phyloP scores from a whole-genome alignment of 306 rosid species.

The Cucurbita moschata region DNA sequence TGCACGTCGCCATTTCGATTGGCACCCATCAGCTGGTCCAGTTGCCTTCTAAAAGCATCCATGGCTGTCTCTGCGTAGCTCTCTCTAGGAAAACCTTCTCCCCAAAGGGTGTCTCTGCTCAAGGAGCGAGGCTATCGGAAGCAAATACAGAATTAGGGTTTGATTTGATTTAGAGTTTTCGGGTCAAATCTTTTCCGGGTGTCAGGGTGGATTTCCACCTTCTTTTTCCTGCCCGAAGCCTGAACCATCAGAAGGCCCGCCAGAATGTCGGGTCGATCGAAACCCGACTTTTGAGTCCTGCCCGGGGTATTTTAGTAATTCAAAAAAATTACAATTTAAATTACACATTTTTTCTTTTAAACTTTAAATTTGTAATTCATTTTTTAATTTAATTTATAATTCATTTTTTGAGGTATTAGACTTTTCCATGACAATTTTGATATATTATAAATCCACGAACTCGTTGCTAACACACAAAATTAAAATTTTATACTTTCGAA shows the following conservation, averaged over 20 bases:
- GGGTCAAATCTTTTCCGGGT: not conserved
- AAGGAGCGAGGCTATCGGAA: not conserved
- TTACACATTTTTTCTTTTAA: no score
- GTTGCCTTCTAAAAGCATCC: conserved; percentile 97
- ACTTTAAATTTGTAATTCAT: no score
- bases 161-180: not conserved
- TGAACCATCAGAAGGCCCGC: no score
- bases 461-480: no score
- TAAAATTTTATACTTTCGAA: no score
- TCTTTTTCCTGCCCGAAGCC: not conserved
- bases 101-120: not conserved
- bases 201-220: not conserved
- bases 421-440: no score
- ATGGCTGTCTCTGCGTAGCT: conserved; percentile 13
- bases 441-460: no score
- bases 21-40: conserved; percentile 96
- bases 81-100: not conserved
- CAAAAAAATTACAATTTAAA: no score
- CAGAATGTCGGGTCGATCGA: not conserved
- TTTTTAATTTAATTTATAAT: no score
- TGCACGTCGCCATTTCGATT: conserved; percentile 97
- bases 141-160: conserved; percentile 3
- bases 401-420: no score
- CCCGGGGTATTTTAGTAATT: not conserved
- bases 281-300: not conserved